Conservation (phyloP, 768 basidiomycete species). For the Tulasnella calospora region DNA sequence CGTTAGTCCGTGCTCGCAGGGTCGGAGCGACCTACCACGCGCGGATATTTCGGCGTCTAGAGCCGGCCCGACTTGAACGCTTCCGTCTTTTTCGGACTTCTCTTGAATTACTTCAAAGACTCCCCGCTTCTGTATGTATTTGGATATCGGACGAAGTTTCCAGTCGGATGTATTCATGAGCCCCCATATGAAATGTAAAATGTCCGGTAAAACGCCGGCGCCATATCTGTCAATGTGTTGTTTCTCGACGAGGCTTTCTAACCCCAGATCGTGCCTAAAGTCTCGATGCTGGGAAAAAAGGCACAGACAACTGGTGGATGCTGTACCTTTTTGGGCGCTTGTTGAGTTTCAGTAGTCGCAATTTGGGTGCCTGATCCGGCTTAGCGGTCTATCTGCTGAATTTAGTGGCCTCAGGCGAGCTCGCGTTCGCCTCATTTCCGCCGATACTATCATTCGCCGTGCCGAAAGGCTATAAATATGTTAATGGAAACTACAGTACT, state of each 20-base stretch:
- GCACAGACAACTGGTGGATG: no score
- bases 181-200: no score
- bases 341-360: background rate
- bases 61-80: background rate
- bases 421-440: background rate
- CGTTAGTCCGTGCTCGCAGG: background rate
- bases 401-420: background rate
- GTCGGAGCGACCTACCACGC: background rate
- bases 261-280: no score
- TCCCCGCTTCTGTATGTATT: background rate
- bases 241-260: no score
- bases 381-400: background rate
- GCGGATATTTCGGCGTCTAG: background rate
- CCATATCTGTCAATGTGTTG: no score
- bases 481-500: background rate
- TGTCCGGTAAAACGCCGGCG: no score
- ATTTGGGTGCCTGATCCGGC: background rate
- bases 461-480: background rate
- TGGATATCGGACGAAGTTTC: background rate
- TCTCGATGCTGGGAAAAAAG: no score
- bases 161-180: background rate
- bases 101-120: background rate
- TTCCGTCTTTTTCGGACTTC: background rate
- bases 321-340: no score
- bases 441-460: background rate